Conservation (phyloP, 768 basidiomycete genomes). For the Coprinopsis cinerea region DNA sequence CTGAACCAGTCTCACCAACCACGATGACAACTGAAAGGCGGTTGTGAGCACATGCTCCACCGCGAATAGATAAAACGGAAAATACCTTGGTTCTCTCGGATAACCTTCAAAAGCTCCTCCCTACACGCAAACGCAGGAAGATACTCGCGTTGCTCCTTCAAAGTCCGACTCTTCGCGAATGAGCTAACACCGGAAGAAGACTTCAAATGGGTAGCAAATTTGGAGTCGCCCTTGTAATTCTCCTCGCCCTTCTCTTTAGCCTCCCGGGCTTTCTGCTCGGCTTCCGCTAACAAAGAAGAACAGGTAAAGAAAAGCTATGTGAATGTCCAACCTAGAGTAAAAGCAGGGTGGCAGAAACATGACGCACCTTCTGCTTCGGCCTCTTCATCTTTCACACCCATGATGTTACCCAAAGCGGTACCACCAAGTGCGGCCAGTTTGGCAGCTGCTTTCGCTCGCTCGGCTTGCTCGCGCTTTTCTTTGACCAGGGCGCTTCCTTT, state of each 20-base stretch:
- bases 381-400: slow-evolving; percentile 95
- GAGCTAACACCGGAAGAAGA: slow-evolving; percentile 67
- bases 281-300: slow-evolving; percentile 45
- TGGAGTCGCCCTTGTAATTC: slow-evolving; percentile 88
- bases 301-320: slow-evolving; percentile 51
- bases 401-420: slow-evolving; percentile 92
- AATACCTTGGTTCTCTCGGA: slow-evolving; percentile 93
- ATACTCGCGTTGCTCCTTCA: slow-evolving; percentile 95
- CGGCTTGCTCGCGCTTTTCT: slow-evolving; percentile 94
- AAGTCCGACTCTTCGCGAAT: slow-evolving; percentile 74
- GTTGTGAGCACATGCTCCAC: slow-evolving; percentile 1
- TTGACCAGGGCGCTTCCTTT: slow-evolving; percentile 94
- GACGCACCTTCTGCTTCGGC: slow-evolving; percentile 85
- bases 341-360: slow-evolving; percentile 11
- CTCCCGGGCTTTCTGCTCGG: slow-evolving; percentile 41
- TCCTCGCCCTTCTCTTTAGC: slow-evolving; percentile 51
- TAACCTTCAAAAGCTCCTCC: slow-evolving; percentile 81
- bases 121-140: slow-evolving; percentile 96
- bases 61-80: slow-evolving; percentile 2
- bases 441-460: slow-evolving; percentile 92
- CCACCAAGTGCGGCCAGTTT: slow-evolving; percentile 91
- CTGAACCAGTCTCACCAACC: slow-evolving; percentile 99
- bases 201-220: slow-evolving; percentile 95
- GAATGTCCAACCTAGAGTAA: slow-evolving; percentile 66
- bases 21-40: slow-evolving; percentile 72